These are phyloP conservation scores for Linum usitatissimum DNA, from an alignment of 345 rosid genomes.

Conservation along the genomic window DNA sequence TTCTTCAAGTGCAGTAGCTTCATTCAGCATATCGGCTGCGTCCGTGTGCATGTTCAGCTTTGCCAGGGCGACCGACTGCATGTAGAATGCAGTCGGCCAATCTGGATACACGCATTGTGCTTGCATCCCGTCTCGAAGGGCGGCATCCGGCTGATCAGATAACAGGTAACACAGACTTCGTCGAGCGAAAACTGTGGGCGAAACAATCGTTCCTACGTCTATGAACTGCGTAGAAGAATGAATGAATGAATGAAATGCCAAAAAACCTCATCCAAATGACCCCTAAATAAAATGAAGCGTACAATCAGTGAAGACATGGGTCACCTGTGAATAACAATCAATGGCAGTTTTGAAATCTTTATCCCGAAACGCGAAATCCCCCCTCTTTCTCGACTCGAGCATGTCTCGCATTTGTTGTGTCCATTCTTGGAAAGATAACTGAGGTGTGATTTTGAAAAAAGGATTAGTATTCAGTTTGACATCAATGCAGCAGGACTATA, in stretches of 20 bases:
- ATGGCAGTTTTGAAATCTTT: slow-evolving; percentile 91
- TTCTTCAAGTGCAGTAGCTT: slow-evolving; percentile 77
- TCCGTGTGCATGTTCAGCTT: slow-evolving; percentile 93
- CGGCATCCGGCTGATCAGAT: slow-evolving; percentile 79
- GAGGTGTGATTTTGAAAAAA: slow-evolving; percentile 1
- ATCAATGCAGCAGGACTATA: neutral
- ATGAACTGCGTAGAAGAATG: slow-evolving; percentile 47
- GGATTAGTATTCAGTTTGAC: neutral
- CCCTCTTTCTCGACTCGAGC: slow-evolving; percentile 87
- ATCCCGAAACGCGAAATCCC: slow-evolving; percentile 88
- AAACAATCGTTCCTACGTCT: slow-evolving; percentile 74
- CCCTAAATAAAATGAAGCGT: too few species aligned
- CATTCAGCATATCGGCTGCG: slow-evolving; percentile 88
- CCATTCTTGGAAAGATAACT: slow-evolving; percentile 98
- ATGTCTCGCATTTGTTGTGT: slow-evolving; percentile 95
- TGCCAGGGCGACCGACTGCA: slow-evolving; percentile 95
- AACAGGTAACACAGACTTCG: slow-evolving; percentile 84
- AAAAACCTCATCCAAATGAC: too few species aligned
- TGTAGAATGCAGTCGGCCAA: slow-evolving; percentile 92
- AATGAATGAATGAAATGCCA: slow-evolving; percentile 1
- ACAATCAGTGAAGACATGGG: too few species aligned
- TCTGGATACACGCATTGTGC: slow-evolving; percentile 78
- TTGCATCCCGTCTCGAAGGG: slow-evolving; percentile 94
- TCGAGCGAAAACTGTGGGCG: slow-evolving; percentile 85
- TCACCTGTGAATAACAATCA: slow-evolving; percentile 89